A percentile compares a stretch with the other conserved stretches of the same genome.
Evolutionary conservation across 2,329 filamentous ascomycete genomes (phyloP).

Genomic region (Domatiomyces catenatus): DNA sequence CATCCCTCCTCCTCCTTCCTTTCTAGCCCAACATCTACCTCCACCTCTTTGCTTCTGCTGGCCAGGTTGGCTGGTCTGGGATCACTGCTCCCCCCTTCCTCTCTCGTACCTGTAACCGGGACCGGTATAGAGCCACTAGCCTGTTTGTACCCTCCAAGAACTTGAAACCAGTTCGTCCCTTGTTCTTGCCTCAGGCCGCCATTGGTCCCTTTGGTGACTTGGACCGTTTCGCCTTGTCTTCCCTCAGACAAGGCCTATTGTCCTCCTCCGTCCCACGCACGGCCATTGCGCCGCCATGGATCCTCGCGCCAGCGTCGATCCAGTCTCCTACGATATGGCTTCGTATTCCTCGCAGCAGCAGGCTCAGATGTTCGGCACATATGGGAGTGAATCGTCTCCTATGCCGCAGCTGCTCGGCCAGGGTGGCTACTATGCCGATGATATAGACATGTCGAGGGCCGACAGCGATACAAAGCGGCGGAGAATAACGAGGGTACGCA

Average conservation of each 20-base stretch:
- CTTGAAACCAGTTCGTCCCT: not conserved
- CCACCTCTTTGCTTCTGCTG: not conserved
- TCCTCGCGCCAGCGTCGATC: slow-evolving; percentile 18
- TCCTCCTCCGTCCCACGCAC: not conserved
- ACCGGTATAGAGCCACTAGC: not conserved
- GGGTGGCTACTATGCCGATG: slow-evolving; percentile 27
- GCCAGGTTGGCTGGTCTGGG: not conserved
- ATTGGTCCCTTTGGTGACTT: not conserved
- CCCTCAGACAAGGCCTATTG: not conserved
- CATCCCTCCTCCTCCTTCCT: too few relatives aligned
- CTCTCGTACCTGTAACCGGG: not conserved
- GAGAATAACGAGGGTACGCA: slow-evolving; percentile 67
- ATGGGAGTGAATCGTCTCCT: slow-evolving; percentile 44
- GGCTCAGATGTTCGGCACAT: slow-evolving; percentile 54
- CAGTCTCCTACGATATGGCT: slow-evolving; percentile 29
- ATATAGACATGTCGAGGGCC: slow-evolving; percentile 34
- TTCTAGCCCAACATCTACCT: not conserved
- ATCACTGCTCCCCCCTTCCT: not conserved
- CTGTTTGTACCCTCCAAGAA: not conserved
- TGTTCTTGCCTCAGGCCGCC: not conserved
- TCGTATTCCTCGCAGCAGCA: slow-evolving; percentile 47
- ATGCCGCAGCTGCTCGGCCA: slow-evolving; percentile 35
- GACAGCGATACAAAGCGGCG: slow-evolving; percentile 73
- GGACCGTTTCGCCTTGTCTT: not conserved
- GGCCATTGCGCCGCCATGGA: slow-evolving; percentile 7